Evolutionary conservation across 2,329 filamentous ascomycete genomes (phyloP), one percentile per base, ranked within the genome.

Genomic region (Trichoderma endophyticum): DNA sequence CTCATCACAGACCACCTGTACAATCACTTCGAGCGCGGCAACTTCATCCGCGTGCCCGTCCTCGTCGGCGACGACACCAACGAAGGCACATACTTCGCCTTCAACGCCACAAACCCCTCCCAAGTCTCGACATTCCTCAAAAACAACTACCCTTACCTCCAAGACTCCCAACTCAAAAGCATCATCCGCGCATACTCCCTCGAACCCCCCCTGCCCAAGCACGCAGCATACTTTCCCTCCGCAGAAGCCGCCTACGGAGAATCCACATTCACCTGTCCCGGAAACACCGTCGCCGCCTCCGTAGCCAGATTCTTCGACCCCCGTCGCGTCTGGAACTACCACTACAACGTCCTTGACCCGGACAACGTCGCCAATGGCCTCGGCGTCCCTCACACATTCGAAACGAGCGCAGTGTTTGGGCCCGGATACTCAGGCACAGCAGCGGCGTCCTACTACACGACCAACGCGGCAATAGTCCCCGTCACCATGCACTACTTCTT

Each of bases 401-500:
- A 87, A 57, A 78, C 79, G 15, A 81, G 82, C 28, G 86, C 86
- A 71, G 79, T 88, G 43, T 86, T 87, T 74, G 86, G 86, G 3
- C 83, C 84, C 5, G 78, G 81, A 71, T 79, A 75, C 26, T 26
- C 71, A 14, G 57, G 21, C 48, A 57, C 73, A 15, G 71, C 62
- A 4, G 36, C 71, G 68, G 51, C 73, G 1, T 85, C 84, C 74
- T 86, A 86, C 75, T 79, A 76, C 54, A 81, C 82, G 15, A 83
- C 83, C 75, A 86, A 87, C 75, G 81, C 81, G 4, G 77, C 77
- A 3, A 79, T 87, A 3, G 82, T 87, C 3, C 81, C 82, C 6
- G 73, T 86, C 14, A 79, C 86, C 21, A 86, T 86, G 83, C 79
- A 79, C 62, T 88, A 88, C 75, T 86, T 82, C 77, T 79, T 86